Evolutionary conservation across 495 filamentous ascomycete species (phyloP), one percentile per base, ranked within the genome.

Genomic region (Trichoderma asperelloides): DNA sequence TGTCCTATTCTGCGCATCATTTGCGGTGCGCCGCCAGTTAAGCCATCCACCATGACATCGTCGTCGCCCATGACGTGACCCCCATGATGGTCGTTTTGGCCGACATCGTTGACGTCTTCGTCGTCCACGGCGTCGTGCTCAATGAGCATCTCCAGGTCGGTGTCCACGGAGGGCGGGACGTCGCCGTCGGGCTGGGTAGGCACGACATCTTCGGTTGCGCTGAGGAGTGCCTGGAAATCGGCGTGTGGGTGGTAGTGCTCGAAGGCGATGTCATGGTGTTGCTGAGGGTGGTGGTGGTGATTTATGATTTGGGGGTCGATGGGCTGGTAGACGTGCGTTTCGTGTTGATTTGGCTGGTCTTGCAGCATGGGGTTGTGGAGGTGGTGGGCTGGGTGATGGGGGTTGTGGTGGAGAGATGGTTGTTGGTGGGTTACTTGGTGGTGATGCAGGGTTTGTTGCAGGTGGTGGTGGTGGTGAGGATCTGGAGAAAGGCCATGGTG

Each of bases 141-240:
- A 65, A 85, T 81, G 33, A 85, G 66, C 83, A 85, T 84, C 66
- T 83, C 81, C 62, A 85, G 69, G 69, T 84, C 82, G 41, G 74
- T 75, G 66, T 84, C 76, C 43, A 80, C 76, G 1, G 78, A 80
- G 5, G 74, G 81, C 40, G 73, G 69, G 21, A 78, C 78, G 18
- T 66, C 71, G 7, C 68, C 70, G 51, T 73, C 72, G 18, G 60
- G 62, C n/a, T 68, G 62, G 8, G 40, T 27, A 23, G 25, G 69
- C 62, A 69, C 70, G 21, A 37, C 33, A 7, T 68, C 71, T 18
- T 69, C 76, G 3, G 71, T 64, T 15, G 75, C 80, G 64, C 79
- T 72, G 25, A 82, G 76, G 1, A 82, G 71, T 2, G 77, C 77
- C 63, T 81, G 78, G 72, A 81, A 81, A 41, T 71, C 64, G 13